Conservation (phyloP, 495 filamentous ascomycete genomes). For the Filosporella fistucella region DNA sequence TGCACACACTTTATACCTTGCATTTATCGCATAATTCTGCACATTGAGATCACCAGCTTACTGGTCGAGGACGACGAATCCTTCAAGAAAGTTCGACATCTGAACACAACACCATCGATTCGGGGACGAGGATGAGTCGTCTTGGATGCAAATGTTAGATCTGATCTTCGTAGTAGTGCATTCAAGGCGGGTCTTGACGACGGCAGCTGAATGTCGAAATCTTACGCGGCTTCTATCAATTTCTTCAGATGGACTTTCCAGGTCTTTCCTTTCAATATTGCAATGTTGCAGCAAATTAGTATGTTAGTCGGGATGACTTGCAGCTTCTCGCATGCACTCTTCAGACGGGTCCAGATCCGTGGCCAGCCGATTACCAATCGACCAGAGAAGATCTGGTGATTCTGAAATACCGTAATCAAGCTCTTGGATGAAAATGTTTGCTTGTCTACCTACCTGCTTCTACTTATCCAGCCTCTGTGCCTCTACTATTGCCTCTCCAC, state of each 20-base stretch:
- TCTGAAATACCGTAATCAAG: neutral
- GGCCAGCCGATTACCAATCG: constrained; percentile 8
- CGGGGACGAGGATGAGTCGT: too few species aligned
- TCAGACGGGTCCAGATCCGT: constrained; percentile 5
- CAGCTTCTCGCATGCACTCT: neutral
- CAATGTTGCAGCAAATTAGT: too few species aligned
- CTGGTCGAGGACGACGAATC: neutral
- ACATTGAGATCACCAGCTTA: neutral
- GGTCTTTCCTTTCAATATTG: too few species aligned
- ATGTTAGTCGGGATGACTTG: constrained; percentile 13
- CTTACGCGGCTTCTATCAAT: too few species aligned
- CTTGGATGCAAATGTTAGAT: too few species aligned
- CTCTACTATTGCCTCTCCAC: neutral
- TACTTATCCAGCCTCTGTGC: neutral
- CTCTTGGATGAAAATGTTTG: neutral
- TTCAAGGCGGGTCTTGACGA: too few species aligned
- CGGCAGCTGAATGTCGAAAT: too few species aligned
- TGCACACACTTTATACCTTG: constrained; percentile 11
- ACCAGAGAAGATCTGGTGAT: neutral
- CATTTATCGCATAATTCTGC: constrained; percentile 15
- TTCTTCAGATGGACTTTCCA: too few species aligned
- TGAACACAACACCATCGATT: too few species aligned
- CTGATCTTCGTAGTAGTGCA: too few species aligned
- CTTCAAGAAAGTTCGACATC: constrained; percentile 6
- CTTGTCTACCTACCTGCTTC: neutral